Base-by-base conservation (phyloP, 2,329 filamentous ascomycete genomes). In the Colletotrichum coccodes region DNA sequence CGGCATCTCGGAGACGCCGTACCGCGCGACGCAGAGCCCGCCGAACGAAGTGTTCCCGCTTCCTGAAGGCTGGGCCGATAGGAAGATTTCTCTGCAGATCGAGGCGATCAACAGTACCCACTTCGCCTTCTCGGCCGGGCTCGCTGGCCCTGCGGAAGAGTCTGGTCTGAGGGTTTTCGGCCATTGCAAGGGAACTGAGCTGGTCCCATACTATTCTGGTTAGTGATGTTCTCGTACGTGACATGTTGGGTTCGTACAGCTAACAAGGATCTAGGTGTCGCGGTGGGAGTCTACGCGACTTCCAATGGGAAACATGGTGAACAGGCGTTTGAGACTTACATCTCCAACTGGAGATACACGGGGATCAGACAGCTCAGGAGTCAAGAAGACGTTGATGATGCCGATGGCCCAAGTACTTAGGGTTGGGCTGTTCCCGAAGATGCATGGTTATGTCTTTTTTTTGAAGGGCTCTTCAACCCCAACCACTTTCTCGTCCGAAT, bases 161-260 rank as follows among this genome's bases (percentile, higher is more conserved):
- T 21, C 44, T 11, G 42, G 67, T 7, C 23, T 67, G n/a, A 38
- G 12, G n/a, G 57, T 66, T 1, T 70, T 71, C 11, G 71, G 71
- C 0, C 12, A 71, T 36, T 72, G 63, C 14, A 63, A 66, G 26
- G 70, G 70, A 0, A 62, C 65, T 1, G 67, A 71, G 2, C 16
- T 72, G 36, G 63, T 72, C 3, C 71, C 70, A 0, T 72, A 72
- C 34, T 72, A 70, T 50, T 72, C 70, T 34, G 70, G 71, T 70
- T 46, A 4, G 59, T 44, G 2, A 21, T 28, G 23, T 4, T 11
- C 5, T 38, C 49, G 6, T 68, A 59, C 61, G 80, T 78, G 44
- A 34, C 7, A 16, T 6, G 16, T 3, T 1, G 23, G 11, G 0
- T 4, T 4, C 4, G 6, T 16, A n/a, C 18, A 2, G 16, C 50